Evolutionary conservation across 2,329 filamentous ascomycete genomes (phyloP), one percentile per base, ranked within the genome.

Genomic region (Trichoderma polysporum): DNA sequence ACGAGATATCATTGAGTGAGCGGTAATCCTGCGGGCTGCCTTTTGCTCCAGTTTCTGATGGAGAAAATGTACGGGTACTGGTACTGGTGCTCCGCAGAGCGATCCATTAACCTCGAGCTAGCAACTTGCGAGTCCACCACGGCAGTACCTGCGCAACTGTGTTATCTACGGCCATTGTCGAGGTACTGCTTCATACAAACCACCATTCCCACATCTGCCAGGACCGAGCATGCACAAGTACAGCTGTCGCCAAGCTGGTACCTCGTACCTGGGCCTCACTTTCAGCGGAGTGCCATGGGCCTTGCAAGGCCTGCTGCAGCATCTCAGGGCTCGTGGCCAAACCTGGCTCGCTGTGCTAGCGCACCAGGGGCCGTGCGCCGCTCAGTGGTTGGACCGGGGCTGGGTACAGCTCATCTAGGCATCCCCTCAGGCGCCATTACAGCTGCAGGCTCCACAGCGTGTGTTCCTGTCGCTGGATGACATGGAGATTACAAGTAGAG

Each of bases 321-420:
- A n/a, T n/a, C n/a, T 33, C 60, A 63, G 49, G 25, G 60, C 49
- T 63, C 60, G 60, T 63, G 60, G 60, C 60, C 13, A n/a, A 49
- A 58, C 53, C 62, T 66, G 62, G 53, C 54, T 60, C 63, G 63
- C 54, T 50, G 25, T 19, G 27, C 31, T 65, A 65, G 52, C 53
- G 41, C 62, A 47, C 33, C 45, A 58, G 52, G 62, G 60, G 49
- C 60, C 41, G 22, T 47, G 52, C 35, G 53, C 39, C 31, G 53
- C 37, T 57, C 62, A 65, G 52, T 58, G 39, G 39, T 50, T 58
- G 62, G 62, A 37, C 15, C 41, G 41, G 13, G 39, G 39, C 61
- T 27, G 33, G 52, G 41, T 27, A 49, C 62, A 66, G 62, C 62
- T 66, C 62, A 66, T 66, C 62, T 53, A 41, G 27, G 61, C 60